Evolutionary conservation across 495 filamentous ascomycete genomes (phyloP).

Genomic region (Talaromyces thailandensis): DNA sequence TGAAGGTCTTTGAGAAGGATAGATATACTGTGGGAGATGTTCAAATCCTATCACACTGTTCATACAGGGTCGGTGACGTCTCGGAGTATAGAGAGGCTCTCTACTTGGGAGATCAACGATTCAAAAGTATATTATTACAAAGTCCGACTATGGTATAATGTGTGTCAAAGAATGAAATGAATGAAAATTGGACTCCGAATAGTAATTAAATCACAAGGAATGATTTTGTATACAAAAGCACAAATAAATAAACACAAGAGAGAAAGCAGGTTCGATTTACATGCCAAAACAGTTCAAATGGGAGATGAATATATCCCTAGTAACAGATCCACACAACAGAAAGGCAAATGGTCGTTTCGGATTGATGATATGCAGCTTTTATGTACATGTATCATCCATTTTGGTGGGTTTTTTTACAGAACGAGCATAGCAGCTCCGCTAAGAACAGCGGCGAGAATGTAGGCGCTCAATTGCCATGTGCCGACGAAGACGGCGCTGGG

Average conservation of each 20-base stretch:
- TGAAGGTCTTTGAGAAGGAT: conserved; percentile 19
- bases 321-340: background rate
- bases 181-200: background rate
- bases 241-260: background rate
- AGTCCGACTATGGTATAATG: background rate
- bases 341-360: background rate
- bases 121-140: background rate
- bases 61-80: too few relatives aligned
- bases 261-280: background rate
- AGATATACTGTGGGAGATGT: too few relatives aligned
- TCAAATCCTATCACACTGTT: background rate
- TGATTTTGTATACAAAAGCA: background rate
- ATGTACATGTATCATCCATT: background rate
- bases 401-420: conserved; percentile 42
- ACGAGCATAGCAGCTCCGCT: conserved; percentile 69
- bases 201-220: background rate
- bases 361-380: background rate
- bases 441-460: conserved; percentile 55
- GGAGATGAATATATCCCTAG: background rate
- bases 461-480: conserved; percentile 56
- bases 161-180: background rate
- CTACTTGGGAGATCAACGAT: background rate
- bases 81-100: background rate
- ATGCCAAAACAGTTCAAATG: background rate
- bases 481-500: conserved; percentile 49